phyloP scores from a whole-genome alignment of 306 rosid species.

The barrel medic (Medicago truncatula) region MtrunA17r5.0-ANR NC_053048.1:35579001-35579500 shows the following conservation, averaged over 20 bases:
- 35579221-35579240: constrained; percentile 34
- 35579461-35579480: constrained; percentile 99
- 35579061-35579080: constrained; percentile 91
- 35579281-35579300: constrained; percentile 98
- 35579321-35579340: constrained; percentile 61
- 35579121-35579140: constrained; percentile 7
- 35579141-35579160: not conserved
- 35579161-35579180: constrained; percentile 6
- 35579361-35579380: constrained; percentile 38
- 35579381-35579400: too few relatives aligned
- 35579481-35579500: constrained; percentile 76
- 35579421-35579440: constrained; percentile 98
- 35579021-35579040: constrained; percentile 78
- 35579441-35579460: constrained; percentile 92
- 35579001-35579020: constrained; percentile 87
- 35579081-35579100: constrained; percentile 49
- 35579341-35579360: constrained; percentile 27
- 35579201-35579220: constrained; percentile 27
- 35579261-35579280: constrained; percentile 87
- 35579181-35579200: constrained; percentile 22
- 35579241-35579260: constrained; percentile 63
- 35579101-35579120: constrained; percentile 20
- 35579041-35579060: constrained; percentile 87
- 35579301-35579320: constrained; percentile 92
- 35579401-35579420: constrained; percentile 77